Base-by-base conservation (phyloP, 495 filamentous ascomycete genomes). In the Aspergillus bridgeri region DNA sequence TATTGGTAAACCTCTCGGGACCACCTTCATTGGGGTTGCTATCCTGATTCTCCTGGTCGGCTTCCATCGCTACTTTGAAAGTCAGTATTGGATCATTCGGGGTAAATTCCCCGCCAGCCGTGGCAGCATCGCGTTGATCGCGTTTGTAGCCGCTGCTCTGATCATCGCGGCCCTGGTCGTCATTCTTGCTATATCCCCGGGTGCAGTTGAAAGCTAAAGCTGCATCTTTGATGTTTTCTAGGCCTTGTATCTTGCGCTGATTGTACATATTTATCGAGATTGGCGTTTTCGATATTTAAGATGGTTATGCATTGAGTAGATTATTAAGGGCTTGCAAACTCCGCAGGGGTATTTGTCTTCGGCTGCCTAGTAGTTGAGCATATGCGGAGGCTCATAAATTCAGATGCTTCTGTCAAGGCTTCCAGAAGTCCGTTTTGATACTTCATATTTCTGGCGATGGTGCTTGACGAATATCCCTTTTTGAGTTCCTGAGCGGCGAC, bases 101-200 rank as follows among this genome's bases (percentile, higher is more conserved):
- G 93, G 93, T 55, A 96, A 96, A 68, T 98, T 97, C 60, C 93
- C 93, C 0, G 93, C 93, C 1, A 93, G 90, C 65, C 80, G 93
- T 45, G 92, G 91, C 20, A 94, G 91, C 59, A 83, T 98, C 59
- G 81, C 92, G 22, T 59, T 96, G 42, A 82, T 96, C 42, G 82
- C 87, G 7, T 71, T 88, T 51, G 76, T 95, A 24, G 82, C 90
- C n/a, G 70, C 67, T 56, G 79, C 84, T 13, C 75, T 94, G 63
- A 91, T 92, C 72, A 69, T 92, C 42, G 77, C 85, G 27, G 84
- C 83, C 48, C 67, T 94, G 63, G 79, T 87, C 38, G 83, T 94
- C 15, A 87, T 94, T 25, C 51, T 91, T 46, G 79, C 83, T 9
- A 83, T 89, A 42, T 83, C 86, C 53, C 80, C 86, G 11, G 72